These are phyloP conservation scores for Gracilariopsis chorda DNA, from an alignment of 23 red algal species.

Conservation along the genomic window DNA sequence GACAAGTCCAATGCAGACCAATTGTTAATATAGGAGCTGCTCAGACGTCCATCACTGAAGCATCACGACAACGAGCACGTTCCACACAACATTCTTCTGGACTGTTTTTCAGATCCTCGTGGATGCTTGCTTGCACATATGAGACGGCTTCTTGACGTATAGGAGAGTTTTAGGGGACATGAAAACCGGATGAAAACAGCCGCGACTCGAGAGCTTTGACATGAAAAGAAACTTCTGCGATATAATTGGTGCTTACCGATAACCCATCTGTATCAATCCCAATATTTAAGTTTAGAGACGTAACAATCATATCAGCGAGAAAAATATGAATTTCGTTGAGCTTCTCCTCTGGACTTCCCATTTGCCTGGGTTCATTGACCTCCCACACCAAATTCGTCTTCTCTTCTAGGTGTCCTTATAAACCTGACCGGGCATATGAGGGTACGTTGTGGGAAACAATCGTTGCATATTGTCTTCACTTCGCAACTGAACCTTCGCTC, in stretches of 20 bases:
- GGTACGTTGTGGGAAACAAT: slow-evolving; percentile 72
- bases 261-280: not conserved
- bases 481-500: slow-evolving; percentile 56
- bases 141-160: not conserved
- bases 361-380: slow-evolving; percentile 41
- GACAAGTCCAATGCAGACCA: not conserved
- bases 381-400: slow-evolving; percentile 51
- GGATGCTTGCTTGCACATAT: slow-evolving; percentile 15
- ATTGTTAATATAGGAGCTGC: not conserved
- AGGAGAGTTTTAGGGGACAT: slow-evolving; percentile 21
- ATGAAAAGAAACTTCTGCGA: slow-evolving; percentile 9
- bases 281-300: slow-evolving; percentile 32
- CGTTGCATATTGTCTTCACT: slow-evolving; percentile 63
- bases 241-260: not conserved
- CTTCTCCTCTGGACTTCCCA: not conserved
- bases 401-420: slow-evolving; percentile 61
- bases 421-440: slow-evolving; percentile 45
- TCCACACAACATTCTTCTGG: not conserved
- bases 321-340: slow-evolving; percentile 1
- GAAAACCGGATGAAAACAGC: slow-evolving; percentile 62
- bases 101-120: not conserved
- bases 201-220: slow-evolving; percentile 38
- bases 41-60: not conserved
- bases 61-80: not conserved
- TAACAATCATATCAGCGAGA: slow-evolving; percentile 8